Percentiles rank a stretch among this genome's conserved stretches.
These are phyloP conservation scores for Neopestalotiopsis clavispora DNA, from an alignment of 2,329 filamentous ascomycete species.

Conservation along the genomic window DNA sequence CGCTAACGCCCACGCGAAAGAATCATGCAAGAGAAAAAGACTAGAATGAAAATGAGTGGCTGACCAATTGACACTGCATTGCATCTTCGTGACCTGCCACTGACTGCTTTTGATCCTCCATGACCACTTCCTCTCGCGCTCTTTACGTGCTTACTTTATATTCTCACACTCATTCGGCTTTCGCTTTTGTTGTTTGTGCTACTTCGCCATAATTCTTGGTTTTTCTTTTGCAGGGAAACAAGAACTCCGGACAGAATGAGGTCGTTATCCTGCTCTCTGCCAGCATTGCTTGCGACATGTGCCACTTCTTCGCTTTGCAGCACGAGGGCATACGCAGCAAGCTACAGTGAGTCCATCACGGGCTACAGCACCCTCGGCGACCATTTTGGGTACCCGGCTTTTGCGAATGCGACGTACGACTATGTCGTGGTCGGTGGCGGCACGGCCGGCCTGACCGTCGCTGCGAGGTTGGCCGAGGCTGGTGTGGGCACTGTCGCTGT, in stretches of 20 bases:
- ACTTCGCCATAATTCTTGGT: not conserved
- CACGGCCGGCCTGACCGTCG: constrained; percentile 18
- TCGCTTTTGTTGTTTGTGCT: not conserved
- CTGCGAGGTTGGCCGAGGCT: constrained; percentile 14
- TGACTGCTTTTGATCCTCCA: not conserved
- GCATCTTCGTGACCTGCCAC: not conserved
- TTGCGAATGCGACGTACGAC: constrained; percentile 16
- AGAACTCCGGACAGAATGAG: not conserved
- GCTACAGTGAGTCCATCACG: not conserved
- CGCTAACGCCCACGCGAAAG: not conserved
- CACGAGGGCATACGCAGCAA: not conserved
- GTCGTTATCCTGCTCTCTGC: not conserved
- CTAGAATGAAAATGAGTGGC: not conserved
- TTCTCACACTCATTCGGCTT: not conserved
- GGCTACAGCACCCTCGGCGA: constrained; percentile 1
- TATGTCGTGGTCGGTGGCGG: constrained; percentile 22
- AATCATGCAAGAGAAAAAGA: not conserved
- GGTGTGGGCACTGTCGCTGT: constrained; percentile 18
- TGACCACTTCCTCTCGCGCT: not conserved
- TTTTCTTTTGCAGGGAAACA: not conserved
- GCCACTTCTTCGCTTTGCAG: not conserved
- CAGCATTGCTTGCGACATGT: not conserved
- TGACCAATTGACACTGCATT: not conserved
- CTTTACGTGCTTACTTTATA: not conserved
- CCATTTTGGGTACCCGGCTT: not conserved